These are phyloP conservation scores for Pezicula neosporulosa DNA, from an alignment of 2,329 filamentous ascomycete species.

Conservation along the genomic window DNA sequence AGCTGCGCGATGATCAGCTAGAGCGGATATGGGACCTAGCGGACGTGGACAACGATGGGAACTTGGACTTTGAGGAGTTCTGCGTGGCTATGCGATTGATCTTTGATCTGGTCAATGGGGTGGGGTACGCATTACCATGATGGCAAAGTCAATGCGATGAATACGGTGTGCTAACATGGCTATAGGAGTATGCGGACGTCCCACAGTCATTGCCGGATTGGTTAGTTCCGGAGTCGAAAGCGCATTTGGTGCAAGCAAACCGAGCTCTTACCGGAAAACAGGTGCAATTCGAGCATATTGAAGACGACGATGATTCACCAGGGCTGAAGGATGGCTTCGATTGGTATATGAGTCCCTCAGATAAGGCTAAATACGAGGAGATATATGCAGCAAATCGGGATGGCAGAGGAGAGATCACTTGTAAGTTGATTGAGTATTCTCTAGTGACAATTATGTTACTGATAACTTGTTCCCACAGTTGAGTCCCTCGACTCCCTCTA, in stretches of 20 bases:
- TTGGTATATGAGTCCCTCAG: conserved; percentile 95
- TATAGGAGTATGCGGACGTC: conserved; percentile 85
- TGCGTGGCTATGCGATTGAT: conserved; percentile 98
- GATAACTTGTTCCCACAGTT: conserved; percentile 47
- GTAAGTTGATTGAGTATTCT: conserved; percentile 42
- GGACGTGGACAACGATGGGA: conserved; percentile 95
- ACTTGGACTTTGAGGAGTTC: conserved; percentile 98
- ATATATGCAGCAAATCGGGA: conserved; percentile 94
- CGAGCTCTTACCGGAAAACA: conserved; percentile 76
- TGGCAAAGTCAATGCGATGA: neutral
- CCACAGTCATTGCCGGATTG: conserved; percentile 84
- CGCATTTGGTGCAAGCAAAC: conserved; percentile 81
- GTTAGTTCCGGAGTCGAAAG: conserved; percentile 94
- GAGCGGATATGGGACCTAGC: conserved; percentile 96
- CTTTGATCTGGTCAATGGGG: conserved; percentile 94
- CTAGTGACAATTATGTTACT: neutral
- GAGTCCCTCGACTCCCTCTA: conserved; percentile 79
- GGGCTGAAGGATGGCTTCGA: conserved; percentile 96
- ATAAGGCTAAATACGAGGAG: conserved; percentile 93
- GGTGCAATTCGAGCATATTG: conserved; percentile 79
- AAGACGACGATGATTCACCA: conserved; percentile 76
- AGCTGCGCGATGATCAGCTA: conserved; percentile 76
- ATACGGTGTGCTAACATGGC: neutral
- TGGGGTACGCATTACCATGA: conserved; percentile 44
- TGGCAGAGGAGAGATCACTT: conserved; percentile 77